A percentile compares a stretch with the other conserved stretches of the same genome.
Evolutionary conservation across 1,139 yeast species (phyloP).

Genomic region (Candida pseudoviswanathii): DNA sequence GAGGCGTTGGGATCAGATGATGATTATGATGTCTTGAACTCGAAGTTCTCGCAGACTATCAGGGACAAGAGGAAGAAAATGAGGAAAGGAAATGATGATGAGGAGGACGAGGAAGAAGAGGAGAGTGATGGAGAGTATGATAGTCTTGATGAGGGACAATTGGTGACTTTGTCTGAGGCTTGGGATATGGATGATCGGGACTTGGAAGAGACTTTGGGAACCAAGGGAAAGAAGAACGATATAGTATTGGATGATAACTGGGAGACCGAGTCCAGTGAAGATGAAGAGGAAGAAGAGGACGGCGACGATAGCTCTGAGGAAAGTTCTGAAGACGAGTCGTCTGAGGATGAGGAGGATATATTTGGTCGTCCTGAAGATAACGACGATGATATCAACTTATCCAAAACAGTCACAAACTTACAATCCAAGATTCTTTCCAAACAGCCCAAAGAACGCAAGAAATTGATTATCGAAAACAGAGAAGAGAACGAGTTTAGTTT

Average conservation of each 20-base stretch:
- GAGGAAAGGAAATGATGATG: slow-evolving; percentile 20
- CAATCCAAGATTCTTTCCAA: slow-evolving; percentile 27
- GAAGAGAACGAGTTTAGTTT: slow-evolving; percentile 74
- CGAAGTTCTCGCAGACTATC: slow-evolving; percentile 67
- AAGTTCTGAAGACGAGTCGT: slow-evolving; percentile 31
- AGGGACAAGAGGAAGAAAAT: slow-evolving; percentile 53
- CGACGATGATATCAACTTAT: slow-evolving; percentile 35
- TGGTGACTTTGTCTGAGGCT: slow-evolving; percentile 77
- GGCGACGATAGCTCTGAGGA: slow-evolving; percentile 17
- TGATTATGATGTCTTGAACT: slow-evolving; percentile 66
- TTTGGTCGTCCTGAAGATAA: slow-evolving; percentile 22
- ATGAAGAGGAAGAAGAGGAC: slow-evolving; percentile 21
- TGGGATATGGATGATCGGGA: slow-evolving; percentile 83
- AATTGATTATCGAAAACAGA: slow-evolving; percentile 51
- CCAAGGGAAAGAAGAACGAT: slow-evolving; percentile 25
- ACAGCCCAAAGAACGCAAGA: slow-evolving; percentile 41
- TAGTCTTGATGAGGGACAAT: slow-evolving; percentile 70
- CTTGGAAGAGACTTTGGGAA: slow-evolving; percentile 24
- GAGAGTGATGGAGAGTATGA: slow-evolving; percentile 50
- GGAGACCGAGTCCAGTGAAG: slow-evolving; percentile 35
- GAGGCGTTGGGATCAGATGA: slow-evolving; percentile 79
- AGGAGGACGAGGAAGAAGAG: slow-evolving; percentile 18
- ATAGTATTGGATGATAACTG: slow-evolving; percentile 40
- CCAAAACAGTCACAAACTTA: slow-evolving; percentile 34
- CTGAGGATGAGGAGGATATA: slow-evolving; percentile 19